phyloP scores from a whole-genome alignment of 257 asterid species.

The Striga asiatica region DNA sequence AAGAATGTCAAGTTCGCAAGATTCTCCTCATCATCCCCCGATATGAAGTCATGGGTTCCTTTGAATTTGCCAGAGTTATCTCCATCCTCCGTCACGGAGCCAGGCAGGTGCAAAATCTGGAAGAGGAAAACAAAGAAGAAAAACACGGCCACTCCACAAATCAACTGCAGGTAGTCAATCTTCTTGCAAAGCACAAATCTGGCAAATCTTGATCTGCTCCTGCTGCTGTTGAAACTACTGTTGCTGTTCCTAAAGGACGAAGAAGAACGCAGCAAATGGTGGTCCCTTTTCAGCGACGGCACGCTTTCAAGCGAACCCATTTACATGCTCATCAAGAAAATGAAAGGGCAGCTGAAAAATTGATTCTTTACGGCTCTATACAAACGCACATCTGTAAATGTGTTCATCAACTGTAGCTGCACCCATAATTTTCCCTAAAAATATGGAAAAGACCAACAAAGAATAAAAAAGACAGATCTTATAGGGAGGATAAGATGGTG shows the following conservation, averaged over 20 bases:
- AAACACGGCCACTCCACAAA: conserved; percentile 55
- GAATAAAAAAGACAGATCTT: conserved; percentile 11
- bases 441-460: not conserved
- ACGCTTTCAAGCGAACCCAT: conserved; percentile 88
- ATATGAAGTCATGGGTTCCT: conserved; percentile 18
- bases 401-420: conserved; percentile 14
- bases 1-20: conserved; percentile 34
- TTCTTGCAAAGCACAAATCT: conserved; percentile 44
- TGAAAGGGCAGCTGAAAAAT: conserved; percentile 8
- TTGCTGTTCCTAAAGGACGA: conserved; percentile 23
- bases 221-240: conserved; percentile 19
- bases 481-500: conserved; percentile 12
- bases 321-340: conserved; percentile 57
- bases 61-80: conserved; percentile 22
- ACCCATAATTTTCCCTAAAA: conserved; percentile 10
- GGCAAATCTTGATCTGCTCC: conserved; percentile 86
- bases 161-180: conserved; percentile 56
- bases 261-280: conserved; percentile 39
- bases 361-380: conserved; percentile 8
- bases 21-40: conserved; percentile 16
- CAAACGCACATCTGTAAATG: not conserved
- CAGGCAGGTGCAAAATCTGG: conserved; percentile 70
- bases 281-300: conserved; percentile 52
- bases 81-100: conserved; percentile 41
- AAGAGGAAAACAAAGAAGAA: conserved; percentile 58